Evolutionary conservation across 2,329 filamentous ascomycete species (phyloP).

Genomic region (Myriosclerotinia curreyana): DNA sequence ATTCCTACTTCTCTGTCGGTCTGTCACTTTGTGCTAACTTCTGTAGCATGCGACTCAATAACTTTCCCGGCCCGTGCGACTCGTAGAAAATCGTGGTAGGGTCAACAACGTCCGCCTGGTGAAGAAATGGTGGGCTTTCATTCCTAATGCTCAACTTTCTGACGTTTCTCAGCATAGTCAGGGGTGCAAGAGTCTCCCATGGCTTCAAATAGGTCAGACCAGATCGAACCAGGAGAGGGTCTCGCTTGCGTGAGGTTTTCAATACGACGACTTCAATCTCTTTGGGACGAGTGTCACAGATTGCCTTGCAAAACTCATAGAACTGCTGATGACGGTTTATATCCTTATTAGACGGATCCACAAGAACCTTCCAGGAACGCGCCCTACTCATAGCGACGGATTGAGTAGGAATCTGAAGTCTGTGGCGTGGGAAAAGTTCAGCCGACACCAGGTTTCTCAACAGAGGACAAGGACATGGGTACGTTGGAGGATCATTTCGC

Average conservation of each 20-base stretch:
- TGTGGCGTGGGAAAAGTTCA: background rate
- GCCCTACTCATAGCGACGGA: background rate
- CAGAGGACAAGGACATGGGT: conserved; percentile 1
- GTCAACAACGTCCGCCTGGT: background rate
- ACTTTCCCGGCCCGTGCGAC: background rate
- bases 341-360: background rate
- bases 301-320: background rate
- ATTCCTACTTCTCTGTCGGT: conserved; percentile 2
- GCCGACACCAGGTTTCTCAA: background rate
- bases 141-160: background rate
- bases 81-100: background rate
- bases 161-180: conserved; percentile 10
- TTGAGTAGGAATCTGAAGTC: background rate
- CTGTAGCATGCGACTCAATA: background rate
- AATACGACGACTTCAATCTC: background rate
- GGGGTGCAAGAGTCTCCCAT: background rate
- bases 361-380: background rate
- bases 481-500: background rate
- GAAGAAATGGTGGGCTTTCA: background rate
- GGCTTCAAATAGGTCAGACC: background rate
- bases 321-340: background rate
- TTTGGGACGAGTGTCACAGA: background rate
- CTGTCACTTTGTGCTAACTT: background rate
- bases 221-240: too few species aligned
- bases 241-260: background rate